phyloP scores from a whole-genome alignment of 305 asterid genomes.

The Fraxinus floribunda region DNA sequence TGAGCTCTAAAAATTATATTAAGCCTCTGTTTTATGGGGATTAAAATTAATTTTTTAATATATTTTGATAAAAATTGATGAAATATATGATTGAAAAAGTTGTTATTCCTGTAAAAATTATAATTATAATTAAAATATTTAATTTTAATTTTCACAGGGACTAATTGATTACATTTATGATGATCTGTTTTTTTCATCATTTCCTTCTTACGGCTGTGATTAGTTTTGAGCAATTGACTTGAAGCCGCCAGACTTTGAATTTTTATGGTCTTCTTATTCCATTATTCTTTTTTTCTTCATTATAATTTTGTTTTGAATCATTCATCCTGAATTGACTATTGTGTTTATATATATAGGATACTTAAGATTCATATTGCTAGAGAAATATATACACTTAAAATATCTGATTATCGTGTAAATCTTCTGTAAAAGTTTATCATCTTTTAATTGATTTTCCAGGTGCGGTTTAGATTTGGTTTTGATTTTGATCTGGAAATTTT shows the following conservation, averaged over 20 bases:
- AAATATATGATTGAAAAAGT: too few species aligned
- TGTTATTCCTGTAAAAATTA: too few species aligned
- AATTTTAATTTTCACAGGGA: too few species aligned
- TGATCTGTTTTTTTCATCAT: background rate
- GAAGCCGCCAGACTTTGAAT: background rate
- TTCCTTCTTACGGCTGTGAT: background rate
- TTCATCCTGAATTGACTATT: background rate
- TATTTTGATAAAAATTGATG: too few species aligned
- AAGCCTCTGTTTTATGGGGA: too few species aligned
- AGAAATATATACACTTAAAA: background rate
- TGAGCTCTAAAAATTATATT: too few species aligned
- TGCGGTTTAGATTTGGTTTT: background rate
- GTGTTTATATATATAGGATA: background rate
- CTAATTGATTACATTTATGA: background rate
- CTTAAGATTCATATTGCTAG: background rate
- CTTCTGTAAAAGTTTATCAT: background rate
- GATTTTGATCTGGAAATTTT: background rate
- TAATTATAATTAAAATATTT: too few species aligned
- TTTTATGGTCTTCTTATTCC: conserved; percentile 1
- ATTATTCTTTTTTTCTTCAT: background rate
- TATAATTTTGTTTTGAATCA: background rate
- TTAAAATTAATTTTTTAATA: too few species aligned
- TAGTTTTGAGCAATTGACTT: conserved; percentile 14
- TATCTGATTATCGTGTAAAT: background rate
- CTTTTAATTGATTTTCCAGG: background rate